Percentiles rank a stretch among this genome's conserved stretches.
Evolutionary conservation across 495 filamentous ascomycete species (phyloP).

Genomic region (Cetradonia linearis): DNA sequence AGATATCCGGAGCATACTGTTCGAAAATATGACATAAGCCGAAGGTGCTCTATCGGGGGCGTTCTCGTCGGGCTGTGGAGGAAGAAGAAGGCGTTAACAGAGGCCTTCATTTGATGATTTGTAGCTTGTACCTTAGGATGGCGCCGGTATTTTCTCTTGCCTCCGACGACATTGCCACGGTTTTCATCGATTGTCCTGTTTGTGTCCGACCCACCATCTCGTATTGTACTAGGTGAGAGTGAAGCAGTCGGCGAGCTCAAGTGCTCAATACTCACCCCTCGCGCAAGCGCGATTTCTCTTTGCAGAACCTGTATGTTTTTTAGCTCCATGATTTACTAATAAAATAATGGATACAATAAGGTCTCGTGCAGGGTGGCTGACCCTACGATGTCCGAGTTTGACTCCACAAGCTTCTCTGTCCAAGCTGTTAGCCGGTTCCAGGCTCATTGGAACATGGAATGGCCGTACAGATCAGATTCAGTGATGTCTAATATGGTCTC

Average conservation of each 20-base stretch:
- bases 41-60: slow-evolving; percentile 68
- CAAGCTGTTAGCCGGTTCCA: slow-evolving; percentile 1
- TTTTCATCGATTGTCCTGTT: slow-evolving; percentile 24
- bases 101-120: not conserved
- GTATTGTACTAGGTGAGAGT: slow-evolving; percentile 19
- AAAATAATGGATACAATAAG: not conserved
- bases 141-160: slow-evolving; percentile 65
- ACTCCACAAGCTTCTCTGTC: slow-evolving; percentile 55
- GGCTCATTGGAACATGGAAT: not conserved
- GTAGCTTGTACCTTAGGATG: slow-evolving; percentile 55
- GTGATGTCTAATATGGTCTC: slow-evolving; percentile 71
- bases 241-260: slow-evolving; percentile 30
- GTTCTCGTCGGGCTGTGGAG: slow-evolving; percentile 55
- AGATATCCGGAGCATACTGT: slow-evolving; percentile 44
- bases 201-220: slow-evolving; percentile 20
- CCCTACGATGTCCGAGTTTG: slow-evolving; percentile 68
- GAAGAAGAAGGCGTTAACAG: not conserved
- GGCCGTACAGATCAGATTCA: slow-evolving; percentile 60
- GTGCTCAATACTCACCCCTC: slow-evolving; percentile 39
- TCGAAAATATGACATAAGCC: slow-evolving; percentile 76
- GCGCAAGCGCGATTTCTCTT: slow-evolving; percentile 45
- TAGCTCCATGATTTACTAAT: not conserved
- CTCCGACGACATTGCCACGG: slow-evolving; percentile 19
- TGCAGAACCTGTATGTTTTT: slow-evolving; percentile 29
- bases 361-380: slow-evolving; percentile 23